Conservation (phyloP, 495 filamentous ascomycete species). For the Penicillium steckii region DNA sequence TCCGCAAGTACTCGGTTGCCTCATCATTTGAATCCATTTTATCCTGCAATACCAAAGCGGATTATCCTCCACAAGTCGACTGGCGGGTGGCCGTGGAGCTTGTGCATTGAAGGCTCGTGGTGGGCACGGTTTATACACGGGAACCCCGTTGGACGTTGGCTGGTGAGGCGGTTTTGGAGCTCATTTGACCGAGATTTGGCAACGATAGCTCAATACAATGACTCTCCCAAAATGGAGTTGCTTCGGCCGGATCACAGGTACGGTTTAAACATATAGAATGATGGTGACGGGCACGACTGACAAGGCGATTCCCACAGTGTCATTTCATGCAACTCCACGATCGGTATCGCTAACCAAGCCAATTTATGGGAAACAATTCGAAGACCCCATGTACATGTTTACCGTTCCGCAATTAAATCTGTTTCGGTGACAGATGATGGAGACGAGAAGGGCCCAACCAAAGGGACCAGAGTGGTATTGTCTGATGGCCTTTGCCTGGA, state of each 20-base stretch:
- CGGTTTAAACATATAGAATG: too few species aligned
- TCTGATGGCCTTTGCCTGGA: constrained; percentile 31
- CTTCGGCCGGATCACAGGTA: constrained; percentile 28
- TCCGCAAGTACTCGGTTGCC: constrained; percentile 56
- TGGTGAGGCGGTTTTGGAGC: constrained; percentile 24
- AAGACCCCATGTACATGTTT: constrained; percentile 22
- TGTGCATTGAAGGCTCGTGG: constrained; percentile 52
- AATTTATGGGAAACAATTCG: constrained; percentile 34
- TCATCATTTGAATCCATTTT: constrained; percentile 51
- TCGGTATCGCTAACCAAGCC: constrained; percentile 32
- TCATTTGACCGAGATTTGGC: constrained; percentile 18
- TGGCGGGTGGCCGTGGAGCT: constrained; percentile 46
- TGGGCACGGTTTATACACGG: constrained; percentile 43
- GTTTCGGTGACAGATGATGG: background rate
- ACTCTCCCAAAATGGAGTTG: constrained; percentile 23
- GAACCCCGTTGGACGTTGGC: constrained; percentile 25
- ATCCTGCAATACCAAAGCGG: constrained; percentile 39
- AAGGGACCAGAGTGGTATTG: constrained; percentile 8
- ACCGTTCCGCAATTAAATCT: constrained; percentile 19
- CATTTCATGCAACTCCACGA: constrained; percentile 22
- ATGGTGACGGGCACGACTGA: background rate
- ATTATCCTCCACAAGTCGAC: constrained; percentile 24
- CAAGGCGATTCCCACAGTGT: constrained; percentile 14
- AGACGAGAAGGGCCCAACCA: background rate
- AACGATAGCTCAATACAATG: constrained; percentile 16